A percentile compares a stretch with the other conserved stretches of the same genome.
These are phyloP conservation scores for Entomophthora muscae DNA, from an alignment of 371 early-diverging fungal genomes.

Conservation along the genomic window DNA sequence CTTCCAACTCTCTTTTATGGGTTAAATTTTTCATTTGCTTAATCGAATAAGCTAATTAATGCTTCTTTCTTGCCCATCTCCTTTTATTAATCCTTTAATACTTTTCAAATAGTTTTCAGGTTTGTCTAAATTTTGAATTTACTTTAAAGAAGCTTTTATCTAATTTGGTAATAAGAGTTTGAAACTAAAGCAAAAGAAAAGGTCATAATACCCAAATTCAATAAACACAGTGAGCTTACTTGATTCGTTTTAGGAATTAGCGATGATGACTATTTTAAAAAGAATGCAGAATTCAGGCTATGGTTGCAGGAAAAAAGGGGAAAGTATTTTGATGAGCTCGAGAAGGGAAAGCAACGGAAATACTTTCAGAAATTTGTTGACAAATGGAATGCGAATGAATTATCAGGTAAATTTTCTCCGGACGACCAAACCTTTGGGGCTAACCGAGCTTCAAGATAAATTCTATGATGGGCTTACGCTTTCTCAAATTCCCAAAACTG, in stretches of 20 bases:
- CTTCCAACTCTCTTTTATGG: no score
- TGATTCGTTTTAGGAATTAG: not conserved
- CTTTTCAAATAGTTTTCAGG: not conserved
- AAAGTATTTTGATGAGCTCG: constrained; percentile 53
- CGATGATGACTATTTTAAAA: constrained; percentile 55
- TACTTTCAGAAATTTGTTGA: constrained; percentile 65
- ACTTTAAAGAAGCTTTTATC: not conserved
- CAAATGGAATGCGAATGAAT: constrained; percentile 46
- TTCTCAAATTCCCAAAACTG: constrained; percentile 34
- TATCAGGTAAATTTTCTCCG: constrained; percentile 34
- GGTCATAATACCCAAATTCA: no score
- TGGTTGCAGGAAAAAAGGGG: constrained; percentile 62
- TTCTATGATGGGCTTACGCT: constrained; percentile 48
- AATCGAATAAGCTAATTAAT: not conserved
- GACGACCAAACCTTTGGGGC: no score
- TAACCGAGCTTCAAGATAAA: constrained; percentile 32
- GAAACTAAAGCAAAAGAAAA: no score
- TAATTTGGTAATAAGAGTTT: no score
- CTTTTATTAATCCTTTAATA: not conserved
- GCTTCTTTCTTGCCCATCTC: not conserved
- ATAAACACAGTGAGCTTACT: no score
- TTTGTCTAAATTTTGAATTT: not conserved
- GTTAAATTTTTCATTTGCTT: not conserved
- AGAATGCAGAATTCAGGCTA: constrained; percentile 54
- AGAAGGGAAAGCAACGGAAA: constrained; percentile 36